Evolutionary conservation across 768 basidiomycete genomes (phyloP), one percentile per base, ranked within the genome.

Genomic region (Tricholoma sp.): DNA sequence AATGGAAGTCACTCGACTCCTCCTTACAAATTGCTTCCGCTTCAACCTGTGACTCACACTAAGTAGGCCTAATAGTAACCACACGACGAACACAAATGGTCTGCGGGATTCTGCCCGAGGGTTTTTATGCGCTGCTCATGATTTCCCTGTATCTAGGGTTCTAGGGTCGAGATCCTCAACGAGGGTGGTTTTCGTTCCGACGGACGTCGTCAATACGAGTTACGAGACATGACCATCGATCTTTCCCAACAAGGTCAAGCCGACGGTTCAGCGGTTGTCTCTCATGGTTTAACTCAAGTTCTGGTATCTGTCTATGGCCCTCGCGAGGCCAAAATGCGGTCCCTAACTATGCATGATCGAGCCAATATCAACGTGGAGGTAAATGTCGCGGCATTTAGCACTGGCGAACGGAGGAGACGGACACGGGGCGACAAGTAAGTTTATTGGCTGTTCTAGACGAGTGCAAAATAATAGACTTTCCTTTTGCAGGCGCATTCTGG

Each of bases 281-380:
- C 85, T 3, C 95, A 98, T 68, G 97, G 97, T 2, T 80, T 98
- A 32, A 98, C 97, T 0, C 84, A 90, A 57, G 93, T 97, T 7
- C 75, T 86, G 13, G 89, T 90, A 17, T 86, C 89, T 51, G 92
- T 98, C 1, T 91, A 91, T 70, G 97, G 97, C 0, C 97, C 97
- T 1, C 75, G 93, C 61, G 97, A 99, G 72, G 87, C 91, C 1
- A 89, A 85, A 67, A 77, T 85, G 71, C 80, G 92, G 50, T 88
- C 87, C 0, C 83, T 89, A 52, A 87, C 88, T 3, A 76, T 89
- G 32, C 91, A 95, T 63, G 93, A 98, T 72, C 84, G 90, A 36
- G 96, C 92, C 18, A 83, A 83, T 54, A 79, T 99, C 68, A 91
- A 88, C 59, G 94, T 99, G 18, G 94, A 97, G 65, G 85, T 97